phyloP scores from a whole-genome alignment of 768 basidiomycete species.

The Mycena crocata region DNA sequence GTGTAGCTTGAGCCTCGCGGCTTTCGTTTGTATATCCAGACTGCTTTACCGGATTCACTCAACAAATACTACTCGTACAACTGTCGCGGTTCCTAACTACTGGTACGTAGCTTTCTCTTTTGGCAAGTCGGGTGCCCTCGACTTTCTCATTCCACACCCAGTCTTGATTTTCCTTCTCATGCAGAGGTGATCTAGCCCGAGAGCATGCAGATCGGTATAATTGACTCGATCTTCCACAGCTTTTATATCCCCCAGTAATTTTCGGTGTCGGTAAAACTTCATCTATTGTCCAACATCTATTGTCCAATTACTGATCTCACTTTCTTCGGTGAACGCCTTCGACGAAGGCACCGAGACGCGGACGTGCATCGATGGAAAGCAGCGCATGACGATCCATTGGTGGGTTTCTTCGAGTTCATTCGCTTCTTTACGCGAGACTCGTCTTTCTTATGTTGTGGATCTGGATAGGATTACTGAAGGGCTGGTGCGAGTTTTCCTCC shows the following conservation, averaged over 20 bases:
- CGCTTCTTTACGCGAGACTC: not conserved
- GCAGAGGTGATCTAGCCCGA: slow-evolving; percentile 86
- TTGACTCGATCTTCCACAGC: slow-evolving; percentile 84
- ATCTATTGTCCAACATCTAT: slow-evolving; percentile 12
- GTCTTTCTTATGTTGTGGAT: not conserved
- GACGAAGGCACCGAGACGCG: slow-evolving; percentile 76
- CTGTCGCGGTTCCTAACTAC: no score
- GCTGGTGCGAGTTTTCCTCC: slow-evolving; percentile 39
- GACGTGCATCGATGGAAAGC: slow-evolving; percentile 86
- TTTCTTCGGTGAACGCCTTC: slow-evolving; percentile 57
- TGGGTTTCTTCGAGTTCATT: slow-evolving; percentile 45
- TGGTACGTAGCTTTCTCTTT: no score
- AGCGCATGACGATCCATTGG: slow-evolving; percentile 80
- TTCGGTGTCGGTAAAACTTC: slow-evolving; percentile 58
- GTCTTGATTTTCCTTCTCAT: not conserved
- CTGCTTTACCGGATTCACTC: no score
- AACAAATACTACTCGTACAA: no score
- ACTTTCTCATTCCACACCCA: not conserved
- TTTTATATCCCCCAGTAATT: slow-evolving; percentile 83
- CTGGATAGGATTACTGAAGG: slow-evolving; percentile 68
- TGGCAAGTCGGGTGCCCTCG: slow-evolving; percentile 61
- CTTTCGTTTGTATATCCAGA: no score
- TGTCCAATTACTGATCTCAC: slow-evolving; percentile 22
- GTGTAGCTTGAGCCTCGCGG: no score
- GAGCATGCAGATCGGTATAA: slow-evolving; percentile 76